Base-by-base conservation (phyloP, 176 grass and related monocot species). In the Carex cristatella region DNA sequence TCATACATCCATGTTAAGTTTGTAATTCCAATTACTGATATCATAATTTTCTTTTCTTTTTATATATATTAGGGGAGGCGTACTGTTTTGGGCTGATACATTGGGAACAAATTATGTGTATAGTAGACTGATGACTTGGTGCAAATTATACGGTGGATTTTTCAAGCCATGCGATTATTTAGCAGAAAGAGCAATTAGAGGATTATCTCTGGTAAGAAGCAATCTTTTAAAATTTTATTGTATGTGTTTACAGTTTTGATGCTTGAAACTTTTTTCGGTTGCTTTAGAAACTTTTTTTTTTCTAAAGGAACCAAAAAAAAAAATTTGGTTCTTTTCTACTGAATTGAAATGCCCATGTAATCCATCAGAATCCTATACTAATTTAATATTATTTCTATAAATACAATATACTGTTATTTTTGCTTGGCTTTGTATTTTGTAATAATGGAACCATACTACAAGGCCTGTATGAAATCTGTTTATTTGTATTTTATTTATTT, bases 21-120 rank as follows among this genome's bases (percentile, higher is more conserved):
- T 35, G 33, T 35, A 35, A 35, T 35, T 35, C 33, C 33, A 35
- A 35, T 35, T 35, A 35, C 33, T 35, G 33, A 35, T 35, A 35
- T 35, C n/a, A 51, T 19, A 53, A 46, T 33, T 64, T n/a, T 46
- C 7, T 55, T 71, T 59, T 46, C 60, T 35, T 35, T 27, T 73
- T 85, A 61, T 12, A 78, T 12, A 78, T 63, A 79, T 69, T 85
- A 92, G 93, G 80, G 90, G 88, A 78, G 93, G 93, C 71, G 62
- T 94, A 30, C 90, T 92, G 88, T 90, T 92, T 84, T 94, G 93
- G 88, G 93, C 88, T 4, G 82, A 94, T 76, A 76, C 79, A 38
- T 68, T 94, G 2, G 65, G 88, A 6, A 18, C 85, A 2, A 85
- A 90, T 61, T 92, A 92, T 33, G 79, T 92, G 14, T 86, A 87